Conservation (phyloP, 768 basidiomycete genomes). For the Aureoboletus auriporus region DNA sequence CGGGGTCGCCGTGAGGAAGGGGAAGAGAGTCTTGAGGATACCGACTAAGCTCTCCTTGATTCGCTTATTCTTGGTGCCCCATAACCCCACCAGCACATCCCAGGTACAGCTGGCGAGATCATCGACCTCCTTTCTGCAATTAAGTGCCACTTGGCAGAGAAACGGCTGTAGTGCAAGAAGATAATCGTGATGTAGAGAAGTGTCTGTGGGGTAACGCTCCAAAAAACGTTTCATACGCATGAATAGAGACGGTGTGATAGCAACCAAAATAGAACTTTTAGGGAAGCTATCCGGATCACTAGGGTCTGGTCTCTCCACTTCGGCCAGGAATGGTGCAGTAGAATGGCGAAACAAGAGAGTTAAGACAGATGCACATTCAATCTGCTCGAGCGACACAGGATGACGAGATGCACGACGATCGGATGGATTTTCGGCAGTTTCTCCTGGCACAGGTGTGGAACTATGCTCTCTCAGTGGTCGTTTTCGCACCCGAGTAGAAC, state of each 20-base stretch:
- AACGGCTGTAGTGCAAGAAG: conserved; percentile 64
- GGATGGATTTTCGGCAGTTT: conserved; percentile 15
- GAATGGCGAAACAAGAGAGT: conserved; percentile 55
- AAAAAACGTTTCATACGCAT: conserved; percentile 60
- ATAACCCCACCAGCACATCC: conserved; percentile 61
- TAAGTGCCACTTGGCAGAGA: conserved; percentile 75
- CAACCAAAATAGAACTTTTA: conserved; percentile 20
- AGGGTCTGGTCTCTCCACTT: conserved; percentile 26
- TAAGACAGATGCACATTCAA: conserved; percentile 68
- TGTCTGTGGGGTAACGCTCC: conserved; percentile 61
- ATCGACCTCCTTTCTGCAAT: conserved; percentile 56
- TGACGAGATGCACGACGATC: conserved; percentile 22
- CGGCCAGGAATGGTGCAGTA: conserved; percentile 52
- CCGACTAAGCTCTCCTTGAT: conserved; percentile 78
- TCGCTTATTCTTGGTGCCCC: conserved; percentile 72
- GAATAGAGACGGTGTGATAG: conserved; percentile 47
- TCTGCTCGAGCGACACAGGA: conserved; percentile 52
- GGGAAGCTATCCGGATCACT: conserved; percentile 27
- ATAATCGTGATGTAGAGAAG: conserved; percentile 75
- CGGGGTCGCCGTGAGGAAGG: conserved; percentile 52
- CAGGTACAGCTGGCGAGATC: conserved; percentile 61
- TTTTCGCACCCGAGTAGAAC: conserved; percentile 19
- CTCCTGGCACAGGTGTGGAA: conserved; percentile 17
- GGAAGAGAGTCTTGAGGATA: conserved; percentile 68
- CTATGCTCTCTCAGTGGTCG: conserved; percentile 21